Evolutionary conservation across 2,329 filamentous ascomycete genomes (phyloP), one percentile per base, ranked within the genome.

Genomic region (Xylariales sp.): DNA sequence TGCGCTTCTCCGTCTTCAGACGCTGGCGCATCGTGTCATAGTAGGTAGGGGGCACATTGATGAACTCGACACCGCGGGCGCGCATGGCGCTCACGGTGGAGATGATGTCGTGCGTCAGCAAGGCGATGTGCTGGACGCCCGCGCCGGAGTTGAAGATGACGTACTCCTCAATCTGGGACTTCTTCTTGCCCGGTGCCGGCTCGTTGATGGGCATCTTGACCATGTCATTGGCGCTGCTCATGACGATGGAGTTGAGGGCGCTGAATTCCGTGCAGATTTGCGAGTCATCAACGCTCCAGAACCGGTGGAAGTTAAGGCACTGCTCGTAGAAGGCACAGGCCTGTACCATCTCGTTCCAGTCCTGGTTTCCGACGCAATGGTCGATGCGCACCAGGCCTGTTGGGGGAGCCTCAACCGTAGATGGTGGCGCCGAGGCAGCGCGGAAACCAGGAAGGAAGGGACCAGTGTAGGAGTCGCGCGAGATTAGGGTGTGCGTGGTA

Each of bases 181-280:
- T 87, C 66, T 88, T 91, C 69, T 93, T 93, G 42, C 90, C 91
- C 2, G 78, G 70, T 1, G 91, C 91, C 2, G 91, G 91, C 67
- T 96, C 90, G 70, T 96, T 96, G 76, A 97, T 95, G 54, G 91
- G 91, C 89, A 96, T 96, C 69, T 96, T 96, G 64, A 96, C 88
- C 5, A 85, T 62, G 41, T 91, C 85, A 67, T 90, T 88, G 43
- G 81, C 80, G 5, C 83, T 88, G 29, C 85, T 79, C 89, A 96
- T 95, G 57, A 96, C 91, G 54, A 96, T 82, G 55, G 80, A 87
- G 65, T 83, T 88, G 33, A 96, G 74, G 8, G 91, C 89, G 1
- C 84, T 89, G 74, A 88, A 96, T 58, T 95, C 89, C 49, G 87
- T 95, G 74, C 81, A 88, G 66, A 96, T 94, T 59, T 94, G 81